Evolutionary conservation across 345 rosid genomes (phyloP).

Genomic region (Rhodamnia rubescens): DNA sequence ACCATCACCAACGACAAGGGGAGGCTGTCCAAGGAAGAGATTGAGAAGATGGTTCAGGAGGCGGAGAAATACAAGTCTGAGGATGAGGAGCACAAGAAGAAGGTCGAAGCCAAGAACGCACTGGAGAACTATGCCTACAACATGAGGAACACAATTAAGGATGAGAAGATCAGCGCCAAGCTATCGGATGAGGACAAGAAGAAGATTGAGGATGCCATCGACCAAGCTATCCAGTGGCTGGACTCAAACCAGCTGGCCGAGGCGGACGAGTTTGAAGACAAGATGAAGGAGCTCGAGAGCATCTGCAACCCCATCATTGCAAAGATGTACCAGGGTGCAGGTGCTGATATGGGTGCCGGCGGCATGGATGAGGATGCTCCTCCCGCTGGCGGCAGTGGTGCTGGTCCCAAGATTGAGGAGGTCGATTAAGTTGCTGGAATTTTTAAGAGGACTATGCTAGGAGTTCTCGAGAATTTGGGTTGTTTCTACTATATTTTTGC

Average conservation of each 20-base stretch:
- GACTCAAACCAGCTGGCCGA: conserved; percentile 56
- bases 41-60: conserved; percentile 70
- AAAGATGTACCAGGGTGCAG: conserved; percentile 56
- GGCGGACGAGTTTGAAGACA: conserved; percentile 65
- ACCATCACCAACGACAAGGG: conserved; percentile 76
- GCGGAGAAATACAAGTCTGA: conserved; percentile 74
- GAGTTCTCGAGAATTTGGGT: not conserved
- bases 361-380: conserved; percentile 49
- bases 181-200: conserved; percentile 46
- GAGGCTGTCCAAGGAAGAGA: conserved; percentile 61
- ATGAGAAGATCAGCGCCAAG: conserved; percentile 59
- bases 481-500: not conserved
- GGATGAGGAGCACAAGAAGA: conserved; percentile 68
- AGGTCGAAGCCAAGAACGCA: conserved; percentile 53
- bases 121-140: conserved; percentile 54
- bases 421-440: conserved; percentile 23
- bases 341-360: conserved; percentile 32
- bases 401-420: conserved; percentile 56
- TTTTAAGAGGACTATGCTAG: not conserved
- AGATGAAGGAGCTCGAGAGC: conserved; percentile 69
- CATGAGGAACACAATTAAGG: conserved; percentile 63
- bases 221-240: conserved; percentile 58
- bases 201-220: conserved; percentile 72
- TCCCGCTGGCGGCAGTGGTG: conserved; percentile 29
- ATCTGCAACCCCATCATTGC: conserved; percentile 76